Base-by-base conservation (phyloP, 768 basidiomycete species). In the Amanita subjunquillea region DNA sequence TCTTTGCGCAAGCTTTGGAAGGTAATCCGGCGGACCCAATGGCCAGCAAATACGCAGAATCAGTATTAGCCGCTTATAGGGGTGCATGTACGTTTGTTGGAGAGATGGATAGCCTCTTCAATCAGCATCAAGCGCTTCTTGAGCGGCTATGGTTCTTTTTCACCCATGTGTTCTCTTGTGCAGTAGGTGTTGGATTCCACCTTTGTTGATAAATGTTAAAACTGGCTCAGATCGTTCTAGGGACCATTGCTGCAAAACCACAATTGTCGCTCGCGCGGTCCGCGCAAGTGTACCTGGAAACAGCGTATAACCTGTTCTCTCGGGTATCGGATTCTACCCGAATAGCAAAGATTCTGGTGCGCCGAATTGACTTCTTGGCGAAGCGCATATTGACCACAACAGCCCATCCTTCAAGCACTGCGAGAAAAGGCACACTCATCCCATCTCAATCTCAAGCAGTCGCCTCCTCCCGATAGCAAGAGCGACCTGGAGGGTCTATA, bases 81-180 rank as follows among this genome's bases (percentile, higher is more conserved):
- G 81, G 82, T 55, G 83, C 84, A 22, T 82, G 80, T 53, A 74
- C 82, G 10, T 84, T 82, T 60, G 78, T 85, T 27, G 83, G 81
- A 12, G 66, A 84, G 57, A 74, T 83, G 45, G 76, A 78, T 55
- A 83, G 80, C 58, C 64, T 83, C 48, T 80, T 77, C 61, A 80
- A 81, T 51, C 82, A 83, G 59, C 77, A 84, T 53, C 81, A 83
- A 22, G 69, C 64, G n/a, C 65, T 85, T 51, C 82, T 81, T 10
- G 82, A 83, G 59, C 73, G 85, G 37, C 78, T 81, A 77, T 85
- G 82, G 80, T 85, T 86, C 64, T 64, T 82, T 47, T 82, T 84
- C 55, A 83, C 81, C 6, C 83, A 86, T 61, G 82, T 83, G 2
- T 85, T 85, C 62, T 85, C 81, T 4, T 85, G 83, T 60, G 73